Evolutionary conservation across 805 yeast species (phyloP).

Genomic region (Hanseniaspora singularis): DNA sequence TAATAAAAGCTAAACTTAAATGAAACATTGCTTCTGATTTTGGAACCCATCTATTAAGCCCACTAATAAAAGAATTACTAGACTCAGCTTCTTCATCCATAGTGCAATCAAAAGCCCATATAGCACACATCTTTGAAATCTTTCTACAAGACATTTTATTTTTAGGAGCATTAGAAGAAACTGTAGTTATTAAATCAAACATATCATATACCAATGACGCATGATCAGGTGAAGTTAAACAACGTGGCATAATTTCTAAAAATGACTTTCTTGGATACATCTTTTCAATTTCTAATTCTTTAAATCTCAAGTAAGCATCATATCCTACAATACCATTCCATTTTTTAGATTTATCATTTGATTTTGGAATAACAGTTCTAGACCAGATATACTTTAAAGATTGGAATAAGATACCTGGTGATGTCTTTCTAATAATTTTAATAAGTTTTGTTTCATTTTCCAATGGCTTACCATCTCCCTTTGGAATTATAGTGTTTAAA

Average conservation of each 20-base stretch:
- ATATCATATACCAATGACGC: constrained; percentile 84
- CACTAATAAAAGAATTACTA: constrained; percentile 46
- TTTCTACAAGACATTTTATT: constrained; percentile 72
- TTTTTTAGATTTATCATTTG: constrained; percentile 35
- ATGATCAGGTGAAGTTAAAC: constrained; percentile 72
- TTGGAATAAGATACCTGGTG: constrained; percentile 60
- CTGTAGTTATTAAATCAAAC: constrained; percentile 62
- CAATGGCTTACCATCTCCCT: constrained; percentile 39
- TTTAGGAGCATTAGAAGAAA: constrained; percentile 66
- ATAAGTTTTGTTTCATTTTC: constrained; percentile 33
- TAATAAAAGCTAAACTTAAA: constrained; percentile 57
- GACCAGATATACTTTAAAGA: constrained; percentile 80
- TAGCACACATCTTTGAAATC: constrained; percentile 66
- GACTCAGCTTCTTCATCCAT: constrained; percentile 22
- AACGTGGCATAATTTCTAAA: constrained; percentile 69
- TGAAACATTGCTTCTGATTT: constrained; percentile 83
- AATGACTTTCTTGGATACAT: constrained; percentile 64
- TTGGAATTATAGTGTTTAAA: constrained; percentile 46
- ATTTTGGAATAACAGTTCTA: constrained; percentile 33
- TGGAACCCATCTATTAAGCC: constrained; percentile 63
- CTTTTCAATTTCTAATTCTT: constrained; percentile 48
- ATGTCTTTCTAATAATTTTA: constrained; percentile 39
- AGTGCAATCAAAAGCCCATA: constrained; percentile 65
- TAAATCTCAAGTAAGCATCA: constrained; percentile 67
- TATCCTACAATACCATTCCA: constrained; percentile 66